phyloP scores from a whole-genome alignment of 352 stramenopile genomes.

The Salisapilia sapeloensis region DNA sequence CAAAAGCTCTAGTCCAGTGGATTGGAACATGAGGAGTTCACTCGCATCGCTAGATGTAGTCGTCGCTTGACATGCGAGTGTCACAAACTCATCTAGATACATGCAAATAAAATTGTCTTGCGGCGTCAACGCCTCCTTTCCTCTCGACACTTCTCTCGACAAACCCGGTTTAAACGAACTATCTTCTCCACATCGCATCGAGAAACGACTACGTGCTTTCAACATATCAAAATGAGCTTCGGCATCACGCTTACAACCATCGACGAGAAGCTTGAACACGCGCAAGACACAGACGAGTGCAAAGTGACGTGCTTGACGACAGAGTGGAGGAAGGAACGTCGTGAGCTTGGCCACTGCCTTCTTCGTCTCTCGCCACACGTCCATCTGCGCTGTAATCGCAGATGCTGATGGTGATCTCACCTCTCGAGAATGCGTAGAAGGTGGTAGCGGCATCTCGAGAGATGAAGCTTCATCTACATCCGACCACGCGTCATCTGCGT shows the following conservation, averaged over 20 bases:
- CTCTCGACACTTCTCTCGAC: neutral
- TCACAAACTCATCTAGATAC: slow-evolving; percentile 81
- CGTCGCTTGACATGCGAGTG: slow-evolving; percentile 56
- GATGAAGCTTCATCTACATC: slow-evolving; percentile 6
- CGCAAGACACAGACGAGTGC: slow-evolving; percentile 59
- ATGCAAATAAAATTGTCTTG: slow-evolving; percentile 63
- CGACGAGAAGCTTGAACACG: slow-evolving; percentile 43
- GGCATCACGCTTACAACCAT: slow-evolving; percentile 6
- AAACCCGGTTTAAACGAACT: neutral
- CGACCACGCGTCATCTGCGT: slow-evolving; percentile 4
- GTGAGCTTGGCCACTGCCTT: slow-evolving; percentile 38
- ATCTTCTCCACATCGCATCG: too few relatives aligned
- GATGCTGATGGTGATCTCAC: slow-evolving; percentile 13
- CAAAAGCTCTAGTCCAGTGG: slow-evolving; percentile 38
- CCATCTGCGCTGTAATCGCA: slow-evolving; percentile 30
- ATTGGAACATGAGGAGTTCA: slow-evolving; percentile 70
- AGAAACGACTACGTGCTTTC: slow-evolving; percentile 21
- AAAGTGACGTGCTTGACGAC: slow-evolving; percentile 59
- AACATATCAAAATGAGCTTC: slow-evolving; percentile 57
- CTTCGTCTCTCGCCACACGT: slow-evolving; percentile 63
- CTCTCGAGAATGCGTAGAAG: neutral
- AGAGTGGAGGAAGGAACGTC: slow-evolving; percentile 39
- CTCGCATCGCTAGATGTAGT: slow-evolving; percentile 48
- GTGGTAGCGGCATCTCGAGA: too few relatives aligned
- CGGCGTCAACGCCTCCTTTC: slow-evolving; percentile 1